Percentiles rank a stretch among this genome's conserved stretches.
These are phyloP conservation scores for Fallopia convolvulus DNA, from an alignment of 148 eudicot genomes.

Conservation along the genomic window DNA sequence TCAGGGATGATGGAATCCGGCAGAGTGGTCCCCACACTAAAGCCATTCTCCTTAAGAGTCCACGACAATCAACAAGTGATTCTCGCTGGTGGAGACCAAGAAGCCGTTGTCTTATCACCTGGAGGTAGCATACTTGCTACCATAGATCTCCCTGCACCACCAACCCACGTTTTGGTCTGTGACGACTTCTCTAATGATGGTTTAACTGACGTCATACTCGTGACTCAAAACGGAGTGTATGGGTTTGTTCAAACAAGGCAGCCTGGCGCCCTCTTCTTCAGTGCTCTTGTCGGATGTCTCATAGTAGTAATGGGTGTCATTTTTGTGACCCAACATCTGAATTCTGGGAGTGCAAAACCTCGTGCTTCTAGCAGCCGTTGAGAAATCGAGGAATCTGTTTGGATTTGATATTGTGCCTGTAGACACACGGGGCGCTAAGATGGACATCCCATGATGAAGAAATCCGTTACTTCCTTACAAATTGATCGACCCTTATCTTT, in stretches of 20 bases:
- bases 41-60: constrained; percentile 55
- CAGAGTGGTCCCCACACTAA: constrained; percentile 73
- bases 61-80: constrained; percentile 72
- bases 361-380: constrained; percentile 48
- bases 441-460: not conserved
- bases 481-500: not conserved
- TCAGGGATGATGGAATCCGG: constrained; percentile 81
- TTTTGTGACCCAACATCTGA: constrained; percentile 81
- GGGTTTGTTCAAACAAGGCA: constrained; percentile 97
- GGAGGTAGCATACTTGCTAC: constrained; percentile 65
- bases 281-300: constrained; percentile 95
- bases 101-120: constrained; percentile 71
- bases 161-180: constrained; percentile 69
- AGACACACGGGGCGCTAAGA: not conserved
- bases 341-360: constrained; percentile 70
- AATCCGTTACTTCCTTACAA: not conserved
- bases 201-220: constrained; percentile 70
- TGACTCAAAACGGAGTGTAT: constrained; percentile 76
- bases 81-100: constrained; percentile 89
- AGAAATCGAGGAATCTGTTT: not conserved
- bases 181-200: constrained; percentile 97
- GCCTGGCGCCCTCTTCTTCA: constrained; percentile 97
- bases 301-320: constrained; percentile 90
- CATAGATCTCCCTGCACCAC: constrained; percentile 82
- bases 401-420: not conserved